Evolutionary conservation across 345 rosid genomes (phyloP).

Genomic region (Camelina laxa): DNA sequence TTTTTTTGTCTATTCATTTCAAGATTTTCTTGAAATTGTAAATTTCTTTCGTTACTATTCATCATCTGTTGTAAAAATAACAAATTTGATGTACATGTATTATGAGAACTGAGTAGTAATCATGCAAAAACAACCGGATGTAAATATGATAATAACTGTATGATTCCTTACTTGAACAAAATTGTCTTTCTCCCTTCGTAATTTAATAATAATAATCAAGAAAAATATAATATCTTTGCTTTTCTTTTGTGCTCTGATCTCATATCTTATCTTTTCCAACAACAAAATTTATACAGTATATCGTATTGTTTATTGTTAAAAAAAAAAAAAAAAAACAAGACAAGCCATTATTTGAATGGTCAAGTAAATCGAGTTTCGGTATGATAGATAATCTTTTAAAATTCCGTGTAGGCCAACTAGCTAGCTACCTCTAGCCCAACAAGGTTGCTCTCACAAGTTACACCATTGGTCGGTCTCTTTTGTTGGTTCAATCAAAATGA

Average conservation of each 20-base stretch:
- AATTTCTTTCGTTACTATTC: not conserved
- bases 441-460: not conserved
- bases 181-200: not conserved
- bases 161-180: not conserved
- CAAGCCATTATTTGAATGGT: slow-evolving; percentile 14
- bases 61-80: slow-evolving; percentile 3
- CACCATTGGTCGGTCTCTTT: not conserved
- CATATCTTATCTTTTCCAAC: not conserved
- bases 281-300: not conserved
- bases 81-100: not conserved
- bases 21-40: slow-evolving; percentile 2
- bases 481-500: not conserved
- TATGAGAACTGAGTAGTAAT: not conserved
- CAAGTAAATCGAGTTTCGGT: not conserved
- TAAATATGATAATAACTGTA: not conserved
- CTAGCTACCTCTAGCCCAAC: not conserved
- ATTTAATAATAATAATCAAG: slow-evolving; percentile 7
- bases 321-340: not conserved
- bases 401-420: not conserved
- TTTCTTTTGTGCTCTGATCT: not conserved
- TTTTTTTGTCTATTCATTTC: not conserved
- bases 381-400: slow-evolving; percentile 5
- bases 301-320: not conserved
- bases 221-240: not conserved
- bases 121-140: too few relatives aligned